Percentiles rank a stretch among this genome's conserved stretches.
phyloP scores from a whole-genome alignment of 768 basidiomycete species.

The Rhizopogon vinicolor region DNA sequence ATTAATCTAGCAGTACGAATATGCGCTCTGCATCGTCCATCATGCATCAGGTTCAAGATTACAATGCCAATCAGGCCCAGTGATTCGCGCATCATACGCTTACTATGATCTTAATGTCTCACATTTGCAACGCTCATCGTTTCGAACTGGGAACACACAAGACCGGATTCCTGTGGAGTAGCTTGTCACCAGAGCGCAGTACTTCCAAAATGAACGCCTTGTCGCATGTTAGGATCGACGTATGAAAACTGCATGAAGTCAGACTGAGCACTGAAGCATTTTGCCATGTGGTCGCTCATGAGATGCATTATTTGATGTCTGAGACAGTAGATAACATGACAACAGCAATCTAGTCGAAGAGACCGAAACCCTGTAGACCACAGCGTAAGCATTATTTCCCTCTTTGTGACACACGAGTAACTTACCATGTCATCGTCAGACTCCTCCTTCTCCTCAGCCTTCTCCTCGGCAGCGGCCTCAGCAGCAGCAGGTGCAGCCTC shows the following conservation, averaged over 20 bases:
- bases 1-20: neutral
- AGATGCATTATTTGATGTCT: conserved; percentile 18
- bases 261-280: no score
- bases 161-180: no score
- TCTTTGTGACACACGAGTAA: neutral
- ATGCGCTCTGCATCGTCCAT: neutral
- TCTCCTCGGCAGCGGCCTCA: conserved; percentile 60
- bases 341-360: conserved; percentile 67
- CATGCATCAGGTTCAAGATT: no score
- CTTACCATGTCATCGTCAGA: conserved; percentile 88
- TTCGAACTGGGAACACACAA: no score
- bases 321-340: conserved; percentile 12
- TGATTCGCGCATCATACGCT: no score
- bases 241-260: no score
- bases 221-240: no score
- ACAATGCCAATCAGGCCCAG: no score
- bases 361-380: conserved; percentile 75
- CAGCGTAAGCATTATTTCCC: neutral
- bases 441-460: conserved; percentile 81
- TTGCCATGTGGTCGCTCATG: neutral
- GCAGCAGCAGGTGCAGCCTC: conserved; percentile 49
- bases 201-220: no score
- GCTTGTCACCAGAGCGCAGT: no score
- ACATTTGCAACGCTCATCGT: no score
- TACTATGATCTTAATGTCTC: no score